phyloP scores from a whole-genome alignment of 345 rosid genomes.

The Eucalyptus cladocalyx region DNA sequence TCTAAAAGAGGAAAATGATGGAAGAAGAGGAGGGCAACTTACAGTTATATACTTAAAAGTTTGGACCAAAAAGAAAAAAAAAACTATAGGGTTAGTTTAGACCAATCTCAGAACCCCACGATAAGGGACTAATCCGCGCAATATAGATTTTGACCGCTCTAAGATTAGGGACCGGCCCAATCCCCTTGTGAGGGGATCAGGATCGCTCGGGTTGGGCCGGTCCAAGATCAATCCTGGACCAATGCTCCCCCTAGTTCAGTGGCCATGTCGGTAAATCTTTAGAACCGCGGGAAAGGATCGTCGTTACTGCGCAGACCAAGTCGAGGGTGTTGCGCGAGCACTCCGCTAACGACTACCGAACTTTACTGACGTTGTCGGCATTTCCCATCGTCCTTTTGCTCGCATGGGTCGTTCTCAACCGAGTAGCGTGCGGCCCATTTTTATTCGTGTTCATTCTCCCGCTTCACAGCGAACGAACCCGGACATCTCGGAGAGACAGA shows the following conservation, averaged over 20 bases:
- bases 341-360: background rate
- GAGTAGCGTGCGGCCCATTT: background rate
- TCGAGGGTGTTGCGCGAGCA: background rate
- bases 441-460: background rate
- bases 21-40: no score
- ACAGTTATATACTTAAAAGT: no score
- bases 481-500: background rate
- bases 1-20: no score
- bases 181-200: no score
- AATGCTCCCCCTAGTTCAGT: background rate
- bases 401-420: background rate
- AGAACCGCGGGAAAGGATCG: background rate
- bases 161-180: no score
- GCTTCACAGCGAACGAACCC: background rate
- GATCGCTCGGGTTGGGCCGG: rapidly evolving
- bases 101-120: no score
- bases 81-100: no score
- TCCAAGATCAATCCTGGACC: no score
- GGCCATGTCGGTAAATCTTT: background rate
- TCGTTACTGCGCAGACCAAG: background rate
- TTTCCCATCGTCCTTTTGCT: background rate
- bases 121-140: no score
- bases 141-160: no score
- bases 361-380: background rate
- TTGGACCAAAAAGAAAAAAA: no score